phyloP scores from a whole-genome alignment of 805 yeast species.

The Tetrapisispora phaffii region DNA sequence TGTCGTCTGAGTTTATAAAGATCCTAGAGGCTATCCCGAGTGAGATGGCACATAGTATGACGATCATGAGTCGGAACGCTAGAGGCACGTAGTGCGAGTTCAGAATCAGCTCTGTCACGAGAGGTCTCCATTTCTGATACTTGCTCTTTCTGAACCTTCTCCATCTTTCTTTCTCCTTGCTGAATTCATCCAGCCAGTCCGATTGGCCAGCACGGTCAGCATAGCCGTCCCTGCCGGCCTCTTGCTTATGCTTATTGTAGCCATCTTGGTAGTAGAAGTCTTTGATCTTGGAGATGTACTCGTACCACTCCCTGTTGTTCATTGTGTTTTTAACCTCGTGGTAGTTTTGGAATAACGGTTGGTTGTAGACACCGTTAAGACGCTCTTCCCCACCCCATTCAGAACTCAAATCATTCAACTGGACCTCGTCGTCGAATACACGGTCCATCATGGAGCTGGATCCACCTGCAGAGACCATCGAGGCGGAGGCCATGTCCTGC shows the following conservation, averaged over 20 bases:
- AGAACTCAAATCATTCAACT: slow-evolving; percentile 34
- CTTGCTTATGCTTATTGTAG: neutral
- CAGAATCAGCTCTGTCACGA: slow-evolving; percentile 47
- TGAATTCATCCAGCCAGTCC: slow-evolving; percentile 19
- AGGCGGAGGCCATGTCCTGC: neutral
- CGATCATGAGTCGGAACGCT: slow-evolving; percentile 52
- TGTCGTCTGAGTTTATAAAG: slow-evolving; percentile 31
- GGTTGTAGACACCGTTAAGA: slow-evolving; percentile 40
- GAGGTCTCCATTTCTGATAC: slow-evolving; percentile 56
- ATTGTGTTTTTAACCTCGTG: slow-evolving; percentile 21
- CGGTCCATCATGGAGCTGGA: neutral
- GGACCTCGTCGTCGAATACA: slow-evolving; percentile 5
- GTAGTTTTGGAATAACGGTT: slow-evolving; percentile 17
- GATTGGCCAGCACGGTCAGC: neutral
- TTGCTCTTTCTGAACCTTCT: slow-evolving; percentile 36
- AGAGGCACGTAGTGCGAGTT: slow-evolving; percentile 77
- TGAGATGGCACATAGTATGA: slow-evolving; percentile 53
- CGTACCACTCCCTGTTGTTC: slow-evolving; percentile 26
- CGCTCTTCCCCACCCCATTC: slow-evolving; percentile 69
- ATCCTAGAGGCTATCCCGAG: slow-evolving; percentile 63
- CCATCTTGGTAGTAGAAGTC: slow-evolving; percentile 18
- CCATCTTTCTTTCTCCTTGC: slow-evolving; percentile 23
- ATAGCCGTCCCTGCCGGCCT: neutral
- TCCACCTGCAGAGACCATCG: neutral
- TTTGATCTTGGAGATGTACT: slow-evolving; percentile 22